Evolutionary conservation across 2,329 filamentous ascomycete species (phyloP), one percentile per base, ranked within the genome.

Genomic region (Trichoderma sp.): DNA sequence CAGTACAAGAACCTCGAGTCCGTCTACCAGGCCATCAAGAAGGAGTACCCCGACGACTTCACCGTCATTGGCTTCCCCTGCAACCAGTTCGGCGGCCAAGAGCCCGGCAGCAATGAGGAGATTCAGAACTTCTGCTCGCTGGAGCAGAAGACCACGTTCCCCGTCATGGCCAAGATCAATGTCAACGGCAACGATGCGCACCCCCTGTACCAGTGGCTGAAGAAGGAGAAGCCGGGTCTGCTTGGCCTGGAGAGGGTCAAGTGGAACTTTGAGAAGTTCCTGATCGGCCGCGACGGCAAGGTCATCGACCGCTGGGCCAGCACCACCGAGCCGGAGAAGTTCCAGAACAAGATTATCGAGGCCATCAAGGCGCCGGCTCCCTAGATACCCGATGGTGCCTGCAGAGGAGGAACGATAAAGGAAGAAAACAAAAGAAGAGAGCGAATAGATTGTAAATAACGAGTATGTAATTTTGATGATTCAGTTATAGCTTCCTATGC

Each of bases 251-350:
- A 96, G 89, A 82, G 90, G 70, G 85, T 99, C 75, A 97, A 98
- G 90, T 99, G 95, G 95, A 99, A 99, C 83, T 99, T 98, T 84
- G 95, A 99, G 81, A 99, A 99, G 87, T 99, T 97, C 82, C 83
- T 99, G 71, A 84, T 99, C 72, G 91, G 90, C 69, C 87, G 88
- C 70, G 93, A 98, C 79, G 95, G 95, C 29, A 86, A 90, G 81
- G 93, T 98, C 73, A 91, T 92, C 81, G 86, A 86, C 32, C 84
- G 95, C 72, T 99, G 93, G 93, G 92, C 92, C 37, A 94, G 92
- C 79, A 91, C 89, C 19, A 93, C 91, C 69, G 95, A 94, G 85
- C 95, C 95, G 1, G 92, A 94, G 82, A 80, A 81, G 45, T 81
- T 99, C 73, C 91, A 94, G 87, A 84, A 85, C 70, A 81, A 85